Evolutionary conservation across 164 flowering plant genomes (phyloP).

Genomic region (Kalanchoe fedtschenkoi): DNA sequence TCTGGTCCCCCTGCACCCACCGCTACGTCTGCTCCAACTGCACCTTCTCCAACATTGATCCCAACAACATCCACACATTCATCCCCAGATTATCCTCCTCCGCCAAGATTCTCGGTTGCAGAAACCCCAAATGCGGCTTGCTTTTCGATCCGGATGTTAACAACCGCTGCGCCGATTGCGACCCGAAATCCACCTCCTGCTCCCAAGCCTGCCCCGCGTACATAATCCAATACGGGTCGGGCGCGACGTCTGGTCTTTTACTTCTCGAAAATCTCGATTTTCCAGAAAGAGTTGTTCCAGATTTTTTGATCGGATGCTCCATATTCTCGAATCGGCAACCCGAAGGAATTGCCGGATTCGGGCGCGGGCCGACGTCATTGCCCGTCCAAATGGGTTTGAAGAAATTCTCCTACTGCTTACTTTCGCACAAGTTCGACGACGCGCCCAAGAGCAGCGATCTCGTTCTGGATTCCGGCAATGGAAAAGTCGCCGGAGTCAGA

Average conservation of each 20-base stretch:
- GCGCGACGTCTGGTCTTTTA: slow-evolving; percentile 30
- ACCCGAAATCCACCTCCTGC: slow-evolving; percentile 12
- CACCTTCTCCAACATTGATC: slow-evolving; percentile 16
- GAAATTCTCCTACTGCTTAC: slow-evolving; percentile 47
- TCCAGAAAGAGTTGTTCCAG: slow-evolving; percentile 13
- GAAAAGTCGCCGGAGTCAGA: slow-evolving; percentile 20
- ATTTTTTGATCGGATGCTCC: slow-evolving; percentile 43
- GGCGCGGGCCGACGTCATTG: slow-evolving; percentile 31
- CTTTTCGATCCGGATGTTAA: slow-evolving; percentile 15
- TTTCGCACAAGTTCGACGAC: slow-evolving; percentile 62
- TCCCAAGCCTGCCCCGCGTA: slow-evolving; percentile 30
- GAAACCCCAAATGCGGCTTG: slow-evolving; percentile 31
- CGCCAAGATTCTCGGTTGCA: slow-evolving; percentile 30
- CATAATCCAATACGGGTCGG: slow-evolving; percentile 30
- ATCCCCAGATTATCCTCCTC: slow-evolving; percentile 34
- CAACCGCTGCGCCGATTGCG: slow-evolving; percentile 18
- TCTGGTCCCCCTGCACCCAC: slow-evolving; percentile 44
- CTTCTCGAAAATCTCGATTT: slow-evolving; percentile 26
- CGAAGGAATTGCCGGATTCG: slow-evolving; percentile 48
- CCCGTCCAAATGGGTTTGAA: slow-evolving; percentile 35
- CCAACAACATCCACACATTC: slow-evolving; percentile 19
- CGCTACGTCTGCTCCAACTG: slow-evolving; percentile 29
- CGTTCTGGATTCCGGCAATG: slow-evolving; percentile 20
- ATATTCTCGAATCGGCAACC: slow-evolving; percentile 33
- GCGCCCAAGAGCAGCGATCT: slow-evolving; percentile 29